Conservation (phyloP, 129 eudicot genomes). For the Chrysanthemum lavandulifolium region DNA sequence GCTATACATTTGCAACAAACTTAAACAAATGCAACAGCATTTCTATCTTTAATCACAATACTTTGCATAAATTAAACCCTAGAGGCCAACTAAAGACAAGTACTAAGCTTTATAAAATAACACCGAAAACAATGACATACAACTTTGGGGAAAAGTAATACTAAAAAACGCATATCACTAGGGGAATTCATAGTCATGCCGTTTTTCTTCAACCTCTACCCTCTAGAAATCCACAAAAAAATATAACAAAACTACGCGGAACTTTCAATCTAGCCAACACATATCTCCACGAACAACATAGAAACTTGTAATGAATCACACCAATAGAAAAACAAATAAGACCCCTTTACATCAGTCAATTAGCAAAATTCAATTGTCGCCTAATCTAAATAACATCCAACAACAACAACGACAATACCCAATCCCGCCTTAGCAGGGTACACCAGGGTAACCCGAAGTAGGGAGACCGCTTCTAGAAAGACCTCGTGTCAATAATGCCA, state of each 20-base stretch:
- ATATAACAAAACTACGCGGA: background rate
- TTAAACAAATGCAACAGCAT: background rate
- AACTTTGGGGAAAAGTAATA: slow-evolving; percentile 5
- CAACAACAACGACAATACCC: background rate
- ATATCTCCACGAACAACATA: slow-evolving; percentile 8
- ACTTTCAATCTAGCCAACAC: slow-evolving; percentile 3
- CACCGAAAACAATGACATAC: background rate
- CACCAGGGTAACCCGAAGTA: background rate
- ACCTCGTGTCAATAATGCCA: background rate
- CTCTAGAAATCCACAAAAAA: slow-evolving; percentile 8
- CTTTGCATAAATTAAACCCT: background rate
- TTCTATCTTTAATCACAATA: slow-evolving; percentile 5
- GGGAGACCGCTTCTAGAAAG: background rate
- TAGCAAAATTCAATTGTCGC: background rate
- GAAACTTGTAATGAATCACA: slow-evolving; percentile 1
- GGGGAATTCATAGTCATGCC: slow-evolving; percentile 23
- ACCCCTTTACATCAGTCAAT: background rate
- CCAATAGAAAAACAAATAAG: slow-evolving; percentile 23
- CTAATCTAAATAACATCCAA: background rate
- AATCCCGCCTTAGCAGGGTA: background rate
- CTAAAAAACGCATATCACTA: slow-evolving; percentile 13
- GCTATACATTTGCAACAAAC: slow-evolving; percentile 5
- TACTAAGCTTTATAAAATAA: background rate
- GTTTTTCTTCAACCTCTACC: slow-evolving; percentile 17
- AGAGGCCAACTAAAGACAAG: slow-evolving; percentile 16